These are phyloP conservation scores for Pezizomycotina sp. DNA, from an alignment of 2,329 filamentous ascomycete species.

Conservation along the genomic window DNA sequence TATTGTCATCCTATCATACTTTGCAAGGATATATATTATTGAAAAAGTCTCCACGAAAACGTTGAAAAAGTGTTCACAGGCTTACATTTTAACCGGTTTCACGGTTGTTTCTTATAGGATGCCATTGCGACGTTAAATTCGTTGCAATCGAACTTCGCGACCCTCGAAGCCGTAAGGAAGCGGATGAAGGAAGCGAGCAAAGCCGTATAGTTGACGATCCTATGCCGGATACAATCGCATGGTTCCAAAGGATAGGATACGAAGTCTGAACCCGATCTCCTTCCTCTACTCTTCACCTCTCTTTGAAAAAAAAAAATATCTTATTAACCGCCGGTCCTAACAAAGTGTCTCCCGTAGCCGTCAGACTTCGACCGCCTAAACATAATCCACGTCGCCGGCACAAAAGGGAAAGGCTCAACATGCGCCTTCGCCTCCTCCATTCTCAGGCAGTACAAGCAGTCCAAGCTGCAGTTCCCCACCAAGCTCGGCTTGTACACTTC, in stretches of 20 bases:
- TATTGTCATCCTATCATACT: no score
- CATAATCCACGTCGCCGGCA: conserved; percentile 72
- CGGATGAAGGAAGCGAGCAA: conserved; percentile 54
- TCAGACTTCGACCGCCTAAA: conserved; percentile 44
- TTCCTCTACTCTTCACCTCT: conserved; percentile 1
- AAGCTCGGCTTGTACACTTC: conserved; percentile 53
- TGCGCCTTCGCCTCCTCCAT: conserved; percentile 71
- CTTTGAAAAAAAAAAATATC: conserved; percentile 6
- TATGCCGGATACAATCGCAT: conserved; percentile 66
- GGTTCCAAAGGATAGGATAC: conserved; percentile 61
- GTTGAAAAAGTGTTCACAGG: no score
- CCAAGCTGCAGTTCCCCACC: conserved; percentile 27
- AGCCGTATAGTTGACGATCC: conserved; percentile 58
- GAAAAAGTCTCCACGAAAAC: no score
- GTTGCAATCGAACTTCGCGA: conserved; percentile 61
- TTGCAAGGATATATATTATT: no score
- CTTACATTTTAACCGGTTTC: no score
- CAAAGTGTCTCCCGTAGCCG: conserved; percentile 32
- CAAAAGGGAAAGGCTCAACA: conserved; percentile 85
- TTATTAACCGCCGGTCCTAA: conserved; percentile 5
- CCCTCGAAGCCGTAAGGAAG: conserved; percentile 61
- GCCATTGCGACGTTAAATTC: conserved; percentile 59
- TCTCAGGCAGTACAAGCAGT: conserved; percentile 43
- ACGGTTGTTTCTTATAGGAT: no score
- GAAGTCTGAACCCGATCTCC: conserved; percentile 37